Evolutionary conservation across 805 yeast genomes (phyloP).

Genomic region (Suhomyces xylopsoci): DNA sequence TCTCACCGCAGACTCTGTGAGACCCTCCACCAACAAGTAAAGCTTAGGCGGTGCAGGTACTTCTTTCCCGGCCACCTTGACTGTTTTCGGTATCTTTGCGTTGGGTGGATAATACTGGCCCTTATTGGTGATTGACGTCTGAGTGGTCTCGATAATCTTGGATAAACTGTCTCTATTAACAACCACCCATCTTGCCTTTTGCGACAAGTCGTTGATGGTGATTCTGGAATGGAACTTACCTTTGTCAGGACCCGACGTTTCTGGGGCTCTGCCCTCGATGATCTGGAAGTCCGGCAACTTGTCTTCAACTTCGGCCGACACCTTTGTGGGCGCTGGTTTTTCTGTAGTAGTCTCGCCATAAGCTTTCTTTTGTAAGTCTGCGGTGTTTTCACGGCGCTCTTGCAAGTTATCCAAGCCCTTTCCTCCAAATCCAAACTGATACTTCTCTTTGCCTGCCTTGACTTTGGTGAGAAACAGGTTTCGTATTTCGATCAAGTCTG

Average conservation of each 20-base stretch:
- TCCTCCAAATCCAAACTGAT: constrained; percentile 86
- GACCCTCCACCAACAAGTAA: constrained; percentile 75
- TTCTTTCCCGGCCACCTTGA: constrained; percentile 43
- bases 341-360: constrained; percentile 29
- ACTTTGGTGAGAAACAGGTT: constrained; percentile 56
- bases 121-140: constrained; percentile 74
- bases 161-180: constrained; percentile 63
- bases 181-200: constrained; percentile 72
- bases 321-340: constrained; percentile 5
- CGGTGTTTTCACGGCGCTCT: constrained; percentile 50
- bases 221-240: constrained; percentile 62
- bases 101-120: constrained; percentile 63
- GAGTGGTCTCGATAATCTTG: constrained; percentile 65
- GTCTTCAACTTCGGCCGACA: not conserved
- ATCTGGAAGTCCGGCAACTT: constrained; percentile 45
- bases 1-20: constrained; percentile 53
- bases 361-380: constrained; percentile 48
- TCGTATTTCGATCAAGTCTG: constrained; percentile 49
- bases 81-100: constrained; percentile 47
- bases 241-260: constrained; percentile 54
- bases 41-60: constrained; percentile 65
- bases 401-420: constrained; percentile 82
- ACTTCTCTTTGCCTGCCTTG: constrained; percentile 60
- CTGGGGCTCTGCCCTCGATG: constrained; percentile 51
- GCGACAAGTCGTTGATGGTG: constrained; percentile 82